Base-by-base conservation (phyloP, 371 early-diverging fungal species). In the Mucor mucedo region DNA sequence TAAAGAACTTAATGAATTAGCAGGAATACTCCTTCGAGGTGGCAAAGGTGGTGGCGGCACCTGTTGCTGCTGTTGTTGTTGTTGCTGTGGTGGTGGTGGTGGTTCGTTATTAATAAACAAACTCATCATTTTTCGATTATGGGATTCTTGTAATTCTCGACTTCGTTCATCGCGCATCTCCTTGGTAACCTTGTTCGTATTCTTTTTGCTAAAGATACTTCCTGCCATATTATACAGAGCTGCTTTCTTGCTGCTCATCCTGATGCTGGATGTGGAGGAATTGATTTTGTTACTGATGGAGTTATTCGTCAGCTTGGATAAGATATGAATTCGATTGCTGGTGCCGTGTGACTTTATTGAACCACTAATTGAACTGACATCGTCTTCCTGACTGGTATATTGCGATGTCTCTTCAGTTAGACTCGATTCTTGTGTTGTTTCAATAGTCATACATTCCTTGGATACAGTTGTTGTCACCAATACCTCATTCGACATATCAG, bases 111-210 rank as follows among this genome's bases (percentile, higher is more conserved):
- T 68, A 0, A 58, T 16, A 48, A 70, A 70, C 10, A 65, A 33
- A 28, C 32, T 47, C 54, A 54, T 68, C 70, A 70, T 70, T 33
- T 70, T 65, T 16, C 65, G 21, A n/a, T 64, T 60, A 40, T 65
- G 70, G 2, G 56, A 55, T 42, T 64, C 65, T 21, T 61, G 54
- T 28, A 69, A 7, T 27, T 69, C 70, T 58, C 60, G 35, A 14
- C 58, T 69, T 16, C 70, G 16, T 44, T 69, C 61, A 16, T 69
- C 64, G 32, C 29, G 41, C 52, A 69, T 40, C 16, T 70, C 66
- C 14, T 58, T 60, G 0, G 66, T 53, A 2, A 68, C 59, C n/a
- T 59, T 58, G 14, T 30, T 50, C 8, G 50, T 14, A 21, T 21
- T 21, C 27, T 62, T 62, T 16, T 66, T 65, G 30, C 55, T 65